A percentile compares a stretch with the other conserved stretches of the same genome.
Evolutionary conservation across 1,284 basidiomycete species (phyloP).

Genomic region (Moesziomyces sp.): DNA sequence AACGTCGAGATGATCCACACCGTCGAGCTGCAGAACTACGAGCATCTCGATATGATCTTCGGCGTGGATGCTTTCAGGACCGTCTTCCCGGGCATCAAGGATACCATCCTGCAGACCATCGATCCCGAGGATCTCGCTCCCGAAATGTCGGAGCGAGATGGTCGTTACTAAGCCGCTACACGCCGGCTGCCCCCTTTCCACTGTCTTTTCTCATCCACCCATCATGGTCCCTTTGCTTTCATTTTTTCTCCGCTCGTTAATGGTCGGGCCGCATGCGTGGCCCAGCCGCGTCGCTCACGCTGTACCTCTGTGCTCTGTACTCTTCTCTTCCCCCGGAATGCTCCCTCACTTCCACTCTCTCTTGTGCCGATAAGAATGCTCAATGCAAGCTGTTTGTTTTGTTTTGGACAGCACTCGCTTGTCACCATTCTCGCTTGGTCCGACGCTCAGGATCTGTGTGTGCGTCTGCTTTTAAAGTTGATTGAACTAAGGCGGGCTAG

Average conservation of each 20-base stretch:
- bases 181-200: neutral
- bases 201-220: slow-evolving; percentile 10
- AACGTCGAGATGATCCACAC: slow-evolving; percentile 66
- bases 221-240: neutral
- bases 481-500: slow-evolving; percentile 4
- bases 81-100: slow-evolving; percentile 64
- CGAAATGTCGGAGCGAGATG: slow-evolving; percentile 36
- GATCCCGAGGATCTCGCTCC: slow-evolving; percentile 46
- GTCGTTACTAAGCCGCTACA: slow-evolving; percentile 7
- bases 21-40: slow-evolving; percentile 65
- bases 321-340: too few species aligned
- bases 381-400: too few species aligned
- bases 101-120: slow-evolving; percentile 63
- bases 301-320: neutral
- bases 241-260: neutral
- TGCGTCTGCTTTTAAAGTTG: too few species aligned
- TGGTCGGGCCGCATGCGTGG: neutral
- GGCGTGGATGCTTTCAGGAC: slow-evolving; percentile 63
- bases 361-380: too few species aligned
- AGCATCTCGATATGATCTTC: slow-evolving; percentile 65
- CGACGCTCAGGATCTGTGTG: too few species aligned
- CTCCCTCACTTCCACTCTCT: too few species aligned
- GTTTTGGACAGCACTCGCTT: too few species aligned
- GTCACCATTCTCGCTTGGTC: too few species aligned
- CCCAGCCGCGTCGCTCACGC: too few species aligned